Evolutionary conservation across 164 flowering plant species (phyloP), one percentile per base, ranked within the genome.

Genomic region (Liquidambar formosana): DNA sequence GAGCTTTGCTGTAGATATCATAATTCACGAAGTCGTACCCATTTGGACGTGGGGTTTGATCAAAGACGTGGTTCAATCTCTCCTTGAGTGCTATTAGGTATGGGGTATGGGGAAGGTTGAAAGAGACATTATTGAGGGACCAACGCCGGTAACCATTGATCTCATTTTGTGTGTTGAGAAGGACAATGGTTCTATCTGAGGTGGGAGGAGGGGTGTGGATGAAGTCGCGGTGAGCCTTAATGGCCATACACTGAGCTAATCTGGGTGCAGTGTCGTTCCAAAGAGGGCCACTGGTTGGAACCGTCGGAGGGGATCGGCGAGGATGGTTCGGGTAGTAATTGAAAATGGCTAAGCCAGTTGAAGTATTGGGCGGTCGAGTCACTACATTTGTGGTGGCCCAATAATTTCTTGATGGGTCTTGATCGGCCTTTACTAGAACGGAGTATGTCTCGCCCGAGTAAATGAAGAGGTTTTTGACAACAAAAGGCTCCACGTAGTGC

Each of bases 391-490:
- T 48, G 2, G 82, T 79, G 3, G 67, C 71, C 97, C 96, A 93
- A 26, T 93, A 93, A 61, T 91, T 91, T 52, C 89, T 81, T 5
- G 88, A 61, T 0, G 96, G 89, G 66, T 81, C 78, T 70, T 85
- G 94, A 66, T 93, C 86, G 5, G 96, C 82, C 64, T 65, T 90
- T 14, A 92, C 61, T 0, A 92, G 71, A 10, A 92, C 96, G 0
- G 97, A 92, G 77, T 90, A 92, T 0, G 92, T 88, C 76, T 92
- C 97, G 0, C 97, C 97, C 0, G 98, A 90, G 85, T 92, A 94
- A 3, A 94, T 83, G 73, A 82, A 82, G 9, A 92, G 71, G 67
- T 84, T 88, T 51, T 92, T 71, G 0, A 87, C 81, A 9, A 78
- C 81, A 63, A 92, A 83, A 8, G 97, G 98, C 65, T 92, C 93